Evolutionary conservation across 768 basidiomycete genomes (phyloP), one percentile per base, ranked within the genome.

Genomic region (Astraeus odoratus): DNA sequence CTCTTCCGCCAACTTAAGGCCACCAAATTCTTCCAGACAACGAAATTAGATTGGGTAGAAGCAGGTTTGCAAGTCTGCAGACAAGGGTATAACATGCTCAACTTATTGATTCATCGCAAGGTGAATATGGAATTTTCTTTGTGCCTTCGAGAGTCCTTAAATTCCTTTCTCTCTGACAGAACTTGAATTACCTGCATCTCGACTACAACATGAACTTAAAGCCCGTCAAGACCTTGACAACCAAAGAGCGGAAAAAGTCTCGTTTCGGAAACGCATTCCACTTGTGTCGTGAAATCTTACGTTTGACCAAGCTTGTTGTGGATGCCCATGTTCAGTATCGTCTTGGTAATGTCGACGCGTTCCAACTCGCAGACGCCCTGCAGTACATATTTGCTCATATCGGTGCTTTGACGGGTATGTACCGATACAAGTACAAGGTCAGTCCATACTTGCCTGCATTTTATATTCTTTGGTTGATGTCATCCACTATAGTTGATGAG

Each of bases 1-100:
- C 62, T 98, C 40, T 98, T 99, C 78, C 77, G 91, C 35, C 89
- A 93, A 60, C 73, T 93, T 46, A 98, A 97, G 68, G 85, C 89
- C n/a, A 99, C 96, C 47, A 98, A 98, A 67, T 99, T 99, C 70
- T 99, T 99, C 83, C 96, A 98, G 73, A 91, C 89, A 12, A 99
- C 96, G 4, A 90, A 78, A 53, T 68, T 99, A 54, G 96, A 99
- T 65, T 99, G 96, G 96, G 95, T 99, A 29, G 96, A 99, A 65
- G 96, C 95, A 3, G 96, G 96, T 54, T 68, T 99, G 49, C 96
- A 99, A 66, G 95, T 99, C 43, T 98, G 95, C 71, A 74, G 96
- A 53, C 96, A 99, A 63, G 96, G 96, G 31, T 99, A 96, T 71
- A 99, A 98, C 70, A 99, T 99, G 96, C 72, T 99, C 51, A 99